Base-by-base conservation (phyloP, 495 filamentous ascomycete genomes). In the Pseudotulostoma volvatum region DNA sequence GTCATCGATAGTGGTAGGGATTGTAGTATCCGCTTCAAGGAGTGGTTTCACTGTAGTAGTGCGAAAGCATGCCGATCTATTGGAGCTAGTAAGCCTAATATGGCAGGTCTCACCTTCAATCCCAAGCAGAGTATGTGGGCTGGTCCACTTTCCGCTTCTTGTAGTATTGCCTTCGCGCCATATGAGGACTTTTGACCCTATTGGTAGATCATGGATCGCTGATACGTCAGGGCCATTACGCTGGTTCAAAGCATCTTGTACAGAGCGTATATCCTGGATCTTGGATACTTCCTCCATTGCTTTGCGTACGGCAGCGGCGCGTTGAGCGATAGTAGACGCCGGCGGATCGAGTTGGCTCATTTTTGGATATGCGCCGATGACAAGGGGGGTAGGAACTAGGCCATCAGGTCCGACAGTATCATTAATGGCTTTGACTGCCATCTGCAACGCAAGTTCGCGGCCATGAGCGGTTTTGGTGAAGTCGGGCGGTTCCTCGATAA, bases 381-480 rank as follows among this genome's bases (percentile, higher is more conserved):
- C 28, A 30, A 38, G 19, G 9, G 28, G 20, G 3, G 19, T 38
- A 16, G 36, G 19, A 7, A 52, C 38, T 5, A 45, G 18, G 13
- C 50, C 35, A 30, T 48, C 21, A n/a, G 40, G 44, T 11, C 47
- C 19, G n/a, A n/a, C 18, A 16, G 18, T 38, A 30, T 38, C 17
- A 31, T 38, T 38, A 17, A 38, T 16, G 11, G 45, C 45, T 31
- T 54, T 54, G 17, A 48, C 37, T 3, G 51, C 43, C 36, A 53
- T 53, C 34, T 53, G 37, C n/a, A 53, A 9, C 9, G 18, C 11
- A n/a, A 38, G 30, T 2, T 36, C 37, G n/a, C 33, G 31, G 14
- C 31, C 13, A 11, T 39, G 14, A 5, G 5, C 11, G 11, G 5
- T 28, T 28, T 28, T 28, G 23, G 5, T 11, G 5, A 43, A 18